These are phyloP conservation scores for Penicillium digitatum DNA, from an alignment of 2,329 filamentous ascomycete genomes.

Conservation along the genomic window DNA sequence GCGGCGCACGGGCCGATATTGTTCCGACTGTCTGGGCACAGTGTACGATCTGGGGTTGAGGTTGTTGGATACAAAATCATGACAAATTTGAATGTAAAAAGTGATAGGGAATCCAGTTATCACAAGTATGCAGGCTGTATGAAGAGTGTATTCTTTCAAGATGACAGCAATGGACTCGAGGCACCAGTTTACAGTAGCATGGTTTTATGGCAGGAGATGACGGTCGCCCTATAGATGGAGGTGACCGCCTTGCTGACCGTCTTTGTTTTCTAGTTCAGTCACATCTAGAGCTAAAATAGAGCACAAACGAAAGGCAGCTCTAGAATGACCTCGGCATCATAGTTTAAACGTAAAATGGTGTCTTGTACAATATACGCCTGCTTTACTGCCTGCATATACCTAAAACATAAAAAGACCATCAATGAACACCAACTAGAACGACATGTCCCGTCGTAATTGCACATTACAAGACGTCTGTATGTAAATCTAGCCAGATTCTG, in stretches of 20 bases:
- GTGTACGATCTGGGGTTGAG: background rate
- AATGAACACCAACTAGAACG: too few species aligned
- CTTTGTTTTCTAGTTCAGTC: background rate
- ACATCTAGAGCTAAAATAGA: background rate
- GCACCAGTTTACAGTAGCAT: background rate
- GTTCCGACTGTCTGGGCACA: slow-evolving; percentile 26
- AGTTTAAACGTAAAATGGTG: too few species aligned
- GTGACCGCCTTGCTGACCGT: background rate
- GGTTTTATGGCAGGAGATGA: background rate
- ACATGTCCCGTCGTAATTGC: too few species aligned
- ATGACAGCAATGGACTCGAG: background rate
- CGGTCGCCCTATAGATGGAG: background rate
- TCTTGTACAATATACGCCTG: too few species aligned
- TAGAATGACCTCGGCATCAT: too few species aligned
- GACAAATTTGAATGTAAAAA: background rate
- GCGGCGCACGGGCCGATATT: slow-evolving; percentile 34
- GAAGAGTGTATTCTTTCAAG: background rate
- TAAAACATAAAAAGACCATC: too few species aligned
- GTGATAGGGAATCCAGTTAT: background rate
- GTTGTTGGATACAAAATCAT: background rate
- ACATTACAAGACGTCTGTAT: too few species aligned
- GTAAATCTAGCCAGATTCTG: background rate
- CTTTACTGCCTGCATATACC: too few species aligned
- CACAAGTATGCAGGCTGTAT: background rate
- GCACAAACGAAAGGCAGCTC: too few species aligned